These are phyloP conservation scores for Amaranthus palmeri DNA, from an alignment of 148 eudicot species.

Conservation along the genomic window DNA sequence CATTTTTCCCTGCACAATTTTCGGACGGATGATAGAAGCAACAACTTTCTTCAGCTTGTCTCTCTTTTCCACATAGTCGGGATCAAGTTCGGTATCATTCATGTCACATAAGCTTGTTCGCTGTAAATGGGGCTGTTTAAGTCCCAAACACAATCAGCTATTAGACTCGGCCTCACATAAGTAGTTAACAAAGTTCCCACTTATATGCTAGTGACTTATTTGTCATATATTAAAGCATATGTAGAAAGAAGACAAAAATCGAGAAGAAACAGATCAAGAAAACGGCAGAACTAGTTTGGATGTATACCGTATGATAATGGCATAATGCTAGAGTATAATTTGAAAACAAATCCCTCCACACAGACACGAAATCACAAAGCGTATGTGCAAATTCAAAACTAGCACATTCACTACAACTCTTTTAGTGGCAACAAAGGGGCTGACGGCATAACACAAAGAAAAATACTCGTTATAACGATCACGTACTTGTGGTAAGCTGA, in stretches of 20 bases:
- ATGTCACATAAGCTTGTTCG: slow-evolving; percentile 92
- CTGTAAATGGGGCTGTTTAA: slow-evolving; percentile 88
- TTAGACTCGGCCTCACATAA: background rate
- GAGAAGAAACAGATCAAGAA: background rate
- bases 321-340: too few relatives aligned
- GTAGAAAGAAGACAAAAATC: background rate
- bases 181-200: background rate
- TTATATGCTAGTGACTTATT: background rate
- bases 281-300: background rate
- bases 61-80: slow-evolving; percentile 67
- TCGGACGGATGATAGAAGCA: slow-evolving; percentile 66
- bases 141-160: background rate
- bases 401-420: background rate
- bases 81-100: slow-evolving; percentile 90
- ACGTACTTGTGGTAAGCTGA: slow-evolving; percentile 92
- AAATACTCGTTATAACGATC: slow-evolving; percentile 1
- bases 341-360: too few relatives aligned
- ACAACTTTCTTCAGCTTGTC: slow-evolving; percentile 73
- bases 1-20: slow-evolving; percentile 83
- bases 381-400: too few relatives aligned
- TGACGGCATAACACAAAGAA: background rate
- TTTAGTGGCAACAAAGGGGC: background rate
- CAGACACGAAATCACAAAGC: too few relatives aligned
- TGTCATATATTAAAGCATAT: background rate
- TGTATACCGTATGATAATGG: background rate